Evolutionary conservation across 345 rosid species (phyloP), one percentile per base, ranked within the genome.

Genomic region (Citrus australasica): DNA sequence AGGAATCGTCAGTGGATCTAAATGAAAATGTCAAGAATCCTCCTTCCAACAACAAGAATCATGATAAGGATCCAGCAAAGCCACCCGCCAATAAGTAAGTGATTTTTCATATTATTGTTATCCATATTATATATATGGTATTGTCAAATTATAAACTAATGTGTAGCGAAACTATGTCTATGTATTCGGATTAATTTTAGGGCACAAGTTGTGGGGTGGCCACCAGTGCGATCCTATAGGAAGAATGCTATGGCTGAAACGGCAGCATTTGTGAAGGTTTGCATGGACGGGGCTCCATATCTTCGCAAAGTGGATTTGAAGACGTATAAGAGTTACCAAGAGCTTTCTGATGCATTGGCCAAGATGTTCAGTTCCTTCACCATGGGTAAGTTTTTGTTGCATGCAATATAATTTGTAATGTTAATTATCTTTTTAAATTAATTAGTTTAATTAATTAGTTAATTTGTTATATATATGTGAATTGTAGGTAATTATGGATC

Each of bases 261-360:
- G 51, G 95, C 87, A 35, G 95, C 95, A 32, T 91, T 91, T 69
- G 98, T 95, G 79, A 95, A 95, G 93, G 99, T 95, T 3, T 89
- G 92, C 86, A 95, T 95, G 96, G 99, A 93, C 62, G 99, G 99
- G 60, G 99, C 99, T 32, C 99, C 99, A 0, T 95, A 93, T 81
- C 90, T 95, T 55, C 91, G 99, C 53, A 95, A 95, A 86, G 96
- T 95, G 58, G 98, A 95, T 89, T 88, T 95, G 82, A 95, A 90
- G 92, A 87, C 88, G 92, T 91, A 95, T 87, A 85, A 80, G 76
- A 92, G 97, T 87, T 95, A 95, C 82, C 89, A 89, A 83, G 85
- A 95, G 74, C 87, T 95, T 5, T 95, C 99, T 74, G 92, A 92
- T 83, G 93, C 97, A 59, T 87, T 95, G 68, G 91, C 92, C 79